phyloP scores from a whole-genome alignment of 1,284 basidiomycete genomes.

The Ceratobasidium sp. region DNA sequence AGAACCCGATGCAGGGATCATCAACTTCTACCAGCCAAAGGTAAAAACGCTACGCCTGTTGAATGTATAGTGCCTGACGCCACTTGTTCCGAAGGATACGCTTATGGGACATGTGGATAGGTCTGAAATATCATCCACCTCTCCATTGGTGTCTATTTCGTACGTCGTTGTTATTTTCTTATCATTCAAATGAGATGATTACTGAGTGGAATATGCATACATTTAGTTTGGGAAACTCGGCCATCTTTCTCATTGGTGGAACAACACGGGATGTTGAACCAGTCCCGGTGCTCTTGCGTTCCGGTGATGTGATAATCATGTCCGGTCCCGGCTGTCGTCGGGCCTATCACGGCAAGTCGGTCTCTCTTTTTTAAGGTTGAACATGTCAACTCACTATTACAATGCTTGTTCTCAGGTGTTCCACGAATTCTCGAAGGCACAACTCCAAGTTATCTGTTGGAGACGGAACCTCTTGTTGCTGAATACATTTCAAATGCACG shows the following conservation, averaged over 20 bases:
- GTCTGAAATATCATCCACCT: constrained; percentile 84
- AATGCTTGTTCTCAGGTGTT: too few species aligned
- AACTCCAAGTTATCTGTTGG: constrained; percentile 68
- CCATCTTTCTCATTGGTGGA: constrained; percentile 88
- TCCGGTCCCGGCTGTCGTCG: constrained; percentile 81
- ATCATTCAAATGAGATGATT: background rate
- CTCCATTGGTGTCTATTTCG: constrained; percentile 91
- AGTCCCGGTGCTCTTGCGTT: constrained; percentile 78
- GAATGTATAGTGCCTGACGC: background rate
- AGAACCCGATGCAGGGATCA: constrained; percentile 93
- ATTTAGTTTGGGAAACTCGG: constrained; percentile 80
- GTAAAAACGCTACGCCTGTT: constrained; percentile 44
- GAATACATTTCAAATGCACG: constrained; percentile 70
- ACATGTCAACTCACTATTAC: background rate
- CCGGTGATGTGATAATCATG: constrained; percentile 92
- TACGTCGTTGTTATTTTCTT: constrained; percentile 54
- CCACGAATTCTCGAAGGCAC: constrained; percentile 84
- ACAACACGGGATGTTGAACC: constrained; percentile 77
- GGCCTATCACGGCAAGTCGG: constrained; percentile 77
- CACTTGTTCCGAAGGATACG: constrained; percentile 64
- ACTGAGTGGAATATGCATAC: background rate
- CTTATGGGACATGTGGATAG: constrained; percentile 94
- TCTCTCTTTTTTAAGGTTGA: background rate
- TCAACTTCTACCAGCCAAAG: constrained; percentile 88
- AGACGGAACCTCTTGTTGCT: constrained; percentile 64